Evolutionary conservation across 2,329 filamentous ascomycete species (phyloP), one percentile per base, ranked within the genome.

Genomic region (Microsporum canis): DNA sequence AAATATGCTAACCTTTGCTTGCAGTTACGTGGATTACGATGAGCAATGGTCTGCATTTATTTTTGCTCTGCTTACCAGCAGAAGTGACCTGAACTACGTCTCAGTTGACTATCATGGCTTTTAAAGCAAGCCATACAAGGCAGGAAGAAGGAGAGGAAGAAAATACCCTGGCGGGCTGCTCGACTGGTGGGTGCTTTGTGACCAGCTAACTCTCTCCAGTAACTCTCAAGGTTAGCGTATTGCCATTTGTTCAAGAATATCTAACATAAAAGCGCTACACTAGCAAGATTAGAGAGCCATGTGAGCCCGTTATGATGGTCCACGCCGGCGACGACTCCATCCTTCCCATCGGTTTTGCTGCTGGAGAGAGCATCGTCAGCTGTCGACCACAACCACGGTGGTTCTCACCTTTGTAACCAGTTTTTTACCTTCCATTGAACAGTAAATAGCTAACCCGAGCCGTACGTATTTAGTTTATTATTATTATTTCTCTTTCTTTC

Each of bases 1-100:
- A 36, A 36, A 34, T 55, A 55, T 55, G 51, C 51, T 55, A 55
- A 55, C 51, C 51, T 55, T 31, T 55, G 33, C 33, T 55, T 55
- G 51, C 51, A 55, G 51, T 55, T 55, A 31, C n/a, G 17, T 55
- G 51, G 51, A 36, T 17, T 10, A 36, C 29, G 29, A 55, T 55
- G 51, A 17, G 29, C 33, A 7, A 55, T 34, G 8, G 51, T 34
- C 33, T 36, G 49, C 49, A n/a, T 34, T 36, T 34, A 7, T n/a
- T 14, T 36, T n/a, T 55, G 51, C 51, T 47, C 4, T 47, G 43
- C 33, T 31, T 34, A 34, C 17, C 31, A n/a, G 51, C 51, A 34
- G 14, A 12, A 23, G 33, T 6, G 14, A 34, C 51, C 17, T 55
- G 31, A 36, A 14, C 51, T 55, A 3, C 31, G 23, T 36, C 33